Base-by-base conservation (phyloP, 768 basidiomycete genomes). In the Ramaria rubella region DNA sequence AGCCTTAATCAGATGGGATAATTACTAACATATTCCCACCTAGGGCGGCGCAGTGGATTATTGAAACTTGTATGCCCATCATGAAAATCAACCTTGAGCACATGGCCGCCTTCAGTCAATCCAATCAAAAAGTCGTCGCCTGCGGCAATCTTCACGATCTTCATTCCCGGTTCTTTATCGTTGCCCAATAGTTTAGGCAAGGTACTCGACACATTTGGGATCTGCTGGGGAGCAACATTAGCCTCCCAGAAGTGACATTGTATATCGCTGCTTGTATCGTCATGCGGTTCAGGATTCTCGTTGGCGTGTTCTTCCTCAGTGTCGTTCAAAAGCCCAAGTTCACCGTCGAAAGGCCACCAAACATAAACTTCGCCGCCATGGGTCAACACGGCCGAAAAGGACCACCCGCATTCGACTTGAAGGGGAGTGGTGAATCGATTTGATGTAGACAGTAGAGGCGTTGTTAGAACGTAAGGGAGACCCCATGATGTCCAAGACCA, bases 401-500 rank as follows among this genome's bases (percentile, higher is more conserved):
- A 59, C 92, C 92, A 94, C 42, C 92, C 91, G 62, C 87, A 86
- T 66, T 85, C 86, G 34, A 90, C 77, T n/a, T 68, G 65, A 2
- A 68, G 60, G 40, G 83, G 78, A 3, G 69, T 72, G 30, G 84
- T 70, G 24, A 81, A 68, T 2, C 73, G 65, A 15, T 80, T 75
- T 1, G 72, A 70, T 9, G 59, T 75, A 72, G 51, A 78, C 59
- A 31, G 70, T 67, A 0, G 70, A 63, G 0, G 75, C 71, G 15
- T 64, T 55, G 36, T 46, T 9, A 92, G 73, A 42, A 74, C 73
- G 72, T 87, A 87, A 1, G 91, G 89, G 21, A 87, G 76, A 3
- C 90, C 92, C 81, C 90, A 93, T 62, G 75, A 83, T 5, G 77
- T 68, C 66, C 90, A 88, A 12, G 80, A 86, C 87, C 87, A 93